Percentiles rank a stretch among this genome's conserved stretches.
Conservation (phyloP, 306 rosid species). For the Arachis stenosperma region DNA sequence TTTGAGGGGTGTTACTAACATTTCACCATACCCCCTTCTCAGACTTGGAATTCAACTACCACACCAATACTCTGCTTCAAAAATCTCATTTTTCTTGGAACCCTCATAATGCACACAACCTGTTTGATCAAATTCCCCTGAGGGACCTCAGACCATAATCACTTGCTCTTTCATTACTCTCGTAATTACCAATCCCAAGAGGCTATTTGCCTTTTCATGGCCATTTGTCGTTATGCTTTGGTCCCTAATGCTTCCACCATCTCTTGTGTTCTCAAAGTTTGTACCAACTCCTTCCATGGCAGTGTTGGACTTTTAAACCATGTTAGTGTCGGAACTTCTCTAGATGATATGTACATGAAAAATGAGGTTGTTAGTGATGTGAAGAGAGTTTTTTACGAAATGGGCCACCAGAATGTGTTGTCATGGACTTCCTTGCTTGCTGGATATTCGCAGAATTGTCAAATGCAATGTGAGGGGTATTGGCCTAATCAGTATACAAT, state of each 20-base stretch:
- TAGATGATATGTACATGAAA: slow-evolving; percentile 90
- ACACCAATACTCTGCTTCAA: slow-evolving; percentile 5
- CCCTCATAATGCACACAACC: slow-evolving; percentile 40
- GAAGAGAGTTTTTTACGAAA: slow-evolving; percentile 72
- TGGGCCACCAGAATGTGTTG: slow-evolving; percentile 70
- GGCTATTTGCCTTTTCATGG: slow-evolving; percentile 51
- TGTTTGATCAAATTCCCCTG: slow-evolving; percentile 64
- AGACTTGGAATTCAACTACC: slow-evolving; percentile 24
- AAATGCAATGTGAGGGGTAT: slow-evolving; percentile 59
- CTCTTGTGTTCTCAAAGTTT: slow-evolving; percentile 64
- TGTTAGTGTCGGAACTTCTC: slow-evolving; percentile 76
- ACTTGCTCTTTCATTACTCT: slow-evolving; percentile 56
- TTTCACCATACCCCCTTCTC: slow-evolving; percentile 37
- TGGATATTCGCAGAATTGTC: slow-evolving; percentile 59
- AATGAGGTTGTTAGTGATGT: slow-evolving; percentile 59
- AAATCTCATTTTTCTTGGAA: not conserved
- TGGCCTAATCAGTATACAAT: slow-evolving; percentile 65
- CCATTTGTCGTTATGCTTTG: slow-evolving; percentile 48
- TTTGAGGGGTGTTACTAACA: slow-evolving; percentile 37
- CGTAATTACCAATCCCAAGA: slow-evolving; percentile 51
- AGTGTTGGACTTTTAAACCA: slow-evolving; percentile 53
- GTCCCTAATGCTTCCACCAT: slow-evolving; percentile 52
- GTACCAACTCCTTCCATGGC: slow-evolving; percentile 56
- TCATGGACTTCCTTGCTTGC: slow-evolving; percentile 82
- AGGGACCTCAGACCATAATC: slow-evolving; percentile 46